These are phyloP conservation scores for Phytophthora pisi DNA, from an alignment of 352 stramenopile genomes.

Conservation along the genomic window DNA sequence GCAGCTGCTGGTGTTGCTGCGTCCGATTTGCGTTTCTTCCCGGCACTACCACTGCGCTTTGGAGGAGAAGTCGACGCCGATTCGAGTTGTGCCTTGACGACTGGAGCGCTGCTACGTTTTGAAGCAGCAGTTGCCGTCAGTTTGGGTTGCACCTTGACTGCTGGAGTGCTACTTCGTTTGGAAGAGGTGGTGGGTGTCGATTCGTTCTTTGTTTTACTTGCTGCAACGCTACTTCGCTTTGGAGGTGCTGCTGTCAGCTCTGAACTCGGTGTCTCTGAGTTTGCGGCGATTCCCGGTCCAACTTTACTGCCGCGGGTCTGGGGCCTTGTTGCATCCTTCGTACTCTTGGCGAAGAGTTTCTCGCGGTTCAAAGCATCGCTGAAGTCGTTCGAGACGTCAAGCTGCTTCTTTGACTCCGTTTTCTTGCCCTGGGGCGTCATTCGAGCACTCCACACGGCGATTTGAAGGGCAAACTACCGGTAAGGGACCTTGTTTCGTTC, in stretches of 20 bases:
- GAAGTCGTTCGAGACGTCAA: slow-evolving; percentile 28
- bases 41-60: slow-evolving; percentile 6
- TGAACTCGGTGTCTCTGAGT: neutral
- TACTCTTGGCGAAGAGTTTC: slow-evolving; percentile 6
- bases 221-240: neutral
- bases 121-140: neutral
- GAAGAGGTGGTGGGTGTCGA: neutral
- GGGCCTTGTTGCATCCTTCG: neutral
- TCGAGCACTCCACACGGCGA: neutral
- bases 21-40: slow-evolving; percentile 6
- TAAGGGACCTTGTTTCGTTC: neutral
- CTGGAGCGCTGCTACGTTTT: slow-evolving; percentile 15
- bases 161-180: neutral
- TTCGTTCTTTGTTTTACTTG: neutral
- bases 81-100: neutral
- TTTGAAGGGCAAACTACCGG: neutral
- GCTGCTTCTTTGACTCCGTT: slow-evolving; percentile 20
- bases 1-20: neutral
- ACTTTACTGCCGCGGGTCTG: slow-evolving; percentile 25
- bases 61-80: neutral
- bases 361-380: slow-evolving; percentile 39
- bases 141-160: neutral
- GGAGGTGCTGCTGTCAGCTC: neutral
- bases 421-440: slow-evolving; percentile 14
- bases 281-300: neutral